A percentile compares a stretch with the other conserved stretches of the same genome.
Evolutionary conservation across 345 rosid species (phyloP).

Genomic region (Acer saccharum): DNA sequence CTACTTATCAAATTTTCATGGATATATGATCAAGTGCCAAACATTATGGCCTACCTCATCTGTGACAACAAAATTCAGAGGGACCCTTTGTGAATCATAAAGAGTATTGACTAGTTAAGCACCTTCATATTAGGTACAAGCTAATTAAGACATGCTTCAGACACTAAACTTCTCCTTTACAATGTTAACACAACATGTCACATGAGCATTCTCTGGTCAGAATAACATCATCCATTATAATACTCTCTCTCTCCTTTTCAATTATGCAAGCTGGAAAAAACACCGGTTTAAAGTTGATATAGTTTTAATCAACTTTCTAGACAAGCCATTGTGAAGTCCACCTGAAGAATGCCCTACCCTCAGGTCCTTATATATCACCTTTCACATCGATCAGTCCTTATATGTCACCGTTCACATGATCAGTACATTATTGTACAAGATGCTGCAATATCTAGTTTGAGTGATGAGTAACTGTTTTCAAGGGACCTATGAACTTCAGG

Average conservation of each 20-base stretch:
- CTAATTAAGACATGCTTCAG: background rate
- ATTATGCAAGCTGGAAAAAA: background rate
- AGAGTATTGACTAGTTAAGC: background rate
- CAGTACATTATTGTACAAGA: background rate
- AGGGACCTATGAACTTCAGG: background rate
- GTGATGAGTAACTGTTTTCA: background rate
- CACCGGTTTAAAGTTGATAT: background rate
- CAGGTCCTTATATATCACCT: background rate
- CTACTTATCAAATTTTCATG: constrained; percentile 3
- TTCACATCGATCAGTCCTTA: no score
- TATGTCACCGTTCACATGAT: background rate
- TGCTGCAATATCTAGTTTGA: background rate
- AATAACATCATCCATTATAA: background rate
- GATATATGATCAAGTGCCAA: no score
- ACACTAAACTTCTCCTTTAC: background rate
- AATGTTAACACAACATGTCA: background rate
- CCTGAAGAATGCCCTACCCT: background rate
- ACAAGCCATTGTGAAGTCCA: background rate
- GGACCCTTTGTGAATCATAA: background rate
- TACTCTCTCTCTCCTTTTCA: background rate
- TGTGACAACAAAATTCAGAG: background rate
- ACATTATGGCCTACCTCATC: background rate
- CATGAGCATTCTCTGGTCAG: background rate
- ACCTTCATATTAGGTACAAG: background rate
- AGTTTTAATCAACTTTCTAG: background rate